Conservation (phyloP, 805 yeast genomes). For the Scheffersomyces ergatensis region DNA sequence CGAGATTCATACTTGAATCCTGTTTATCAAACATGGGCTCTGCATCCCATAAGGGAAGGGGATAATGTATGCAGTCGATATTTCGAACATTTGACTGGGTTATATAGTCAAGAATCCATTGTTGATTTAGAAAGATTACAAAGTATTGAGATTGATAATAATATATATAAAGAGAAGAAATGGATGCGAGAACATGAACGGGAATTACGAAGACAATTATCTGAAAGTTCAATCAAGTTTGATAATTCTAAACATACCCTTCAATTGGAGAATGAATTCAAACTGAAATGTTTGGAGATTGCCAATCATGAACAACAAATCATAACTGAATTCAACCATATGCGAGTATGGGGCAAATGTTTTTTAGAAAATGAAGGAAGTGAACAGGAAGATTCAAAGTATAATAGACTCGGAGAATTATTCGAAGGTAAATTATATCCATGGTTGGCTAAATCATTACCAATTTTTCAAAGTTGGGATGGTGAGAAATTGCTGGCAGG, state of each 20-base stretch:
- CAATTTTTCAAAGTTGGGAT: slow-evolving; percentile 17
- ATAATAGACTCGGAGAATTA: not conserved
- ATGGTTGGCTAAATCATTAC: slow-evolving; percentile 26
- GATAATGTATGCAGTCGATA: slow-evolving; percentile 12
- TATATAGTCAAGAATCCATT: slow-evolving; percentile 5
- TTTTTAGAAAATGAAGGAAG: slow-evolving; percentile 9
- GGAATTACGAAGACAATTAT: slow-evolving; percentile 11
- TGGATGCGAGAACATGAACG: slow-evolving; percentile 22
- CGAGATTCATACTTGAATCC: slow-evolving; percentile 14
- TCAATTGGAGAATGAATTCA: slow-evolving; percentile 9
- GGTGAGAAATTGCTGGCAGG: slow-evolving; percentile 6
- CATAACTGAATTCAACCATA: slow-evolving; percentile 16
- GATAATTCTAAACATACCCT: slow-evolving; percentile 8
- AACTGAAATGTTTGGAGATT: slow-evolving; percentile 1
- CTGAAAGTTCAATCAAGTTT: slow-evolving; percentile 9
- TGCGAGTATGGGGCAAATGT: slow-evolving; percentile 26
- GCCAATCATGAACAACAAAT: slow-evolving; percentile 14
- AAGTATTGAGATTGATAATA: slow-evolving; percentile 9
- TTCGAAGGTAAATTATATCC: slow-evolving; percentile 21
- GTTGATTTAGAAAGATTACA: slow-evolving; percentile 2
- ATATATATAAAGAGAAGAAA: slow-evolving; percentile 21
- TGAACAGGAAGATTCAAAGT: not conserved
- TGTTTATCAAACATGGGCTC: slow-evolving; percentile 12
- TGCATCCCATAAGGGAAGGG: not conserved
- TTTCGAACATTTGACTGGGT: slow-evolving; percentile 11